Base-by-base conservation (phyloP, 2,329 filamentous ascomycete genomes). In the Hypoxylon sp. region DNA sequence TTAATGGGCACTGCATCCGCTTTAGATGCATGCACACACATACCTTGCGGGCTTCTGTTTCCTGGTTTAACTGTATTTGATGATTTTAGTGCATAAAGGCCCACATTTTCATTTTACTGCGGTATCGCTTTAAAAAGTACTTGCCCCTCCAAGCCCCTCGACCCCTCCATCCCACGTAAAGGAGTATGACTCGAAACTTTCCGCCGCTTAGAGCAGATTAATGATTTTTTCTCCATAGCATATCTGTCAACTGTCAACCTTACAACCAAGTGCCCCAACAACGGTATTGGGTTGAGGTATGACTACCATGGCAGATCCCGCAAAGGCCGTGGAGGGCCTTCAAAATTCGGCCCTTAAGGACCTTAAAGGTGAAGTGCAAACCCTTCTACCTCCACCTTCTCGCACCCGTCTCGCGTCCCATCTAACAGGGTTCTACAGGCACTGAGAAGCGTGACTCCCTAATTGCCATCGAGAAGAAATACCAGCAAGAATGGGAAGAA, bases 391-490 rank as follows among this genome's bases (percentile, higher is more conserved):
- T 50, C 44, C n/a, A 19, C 19, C 29, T n/a, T 48, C 6, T 19
- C 19, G 19, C 3, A 10, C 35, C 19, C 29, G 13, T 48, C 6
- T 19, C 19, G 19, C 3, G 7, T 42, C 35, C 3, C 10, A 15
- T 52, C 68, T 68, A 17, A 70, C 50, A 47, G 13, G 37, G 50
- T 60, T 13, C 5, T 54, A 29, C n/a, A 70, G 71, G n/a, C 88
- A 97, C 94, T 42, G 93, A 97, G 76, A 97, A 97, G 83, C 87
- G 94, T 79, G 93, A 97, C 77, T 88, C 90, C 55, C 85, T 97
- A 73, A 91, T 96, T 74, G 89, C 89, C 32, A 88, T 91, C 76
- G 95, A 98, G 84, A 97, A 96, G 84, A 94, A 94, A 79, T 98
- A 97, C 82, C 95, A 98, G 83, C 84, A 90, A 78, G 86, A 91